Conservation (phyloP, 148 eudicot species). For the Cornus suecica region DNA sequence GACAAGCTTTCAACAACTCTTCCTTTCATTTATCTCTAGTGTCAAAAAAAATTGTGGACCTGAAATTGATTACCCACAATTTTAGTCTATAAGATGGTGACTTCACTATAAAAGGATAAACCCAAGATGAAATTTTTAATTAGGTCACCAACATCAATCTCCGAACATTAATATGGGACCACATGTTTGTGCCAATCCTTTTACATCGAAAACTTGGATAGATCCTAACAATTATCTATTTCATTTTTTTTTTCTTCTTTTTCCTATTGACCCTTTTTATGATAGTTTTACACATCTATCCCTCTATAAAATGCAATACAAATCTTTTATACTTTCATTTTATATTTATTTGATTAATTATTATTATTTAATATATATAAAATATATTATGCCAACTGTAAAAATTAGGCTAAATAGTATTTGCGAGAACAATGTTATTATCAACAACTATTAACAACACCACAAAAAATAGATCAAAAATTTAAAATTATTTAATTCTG, state of each 20-base stretch:
- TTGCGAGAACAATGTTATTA: too few species aligned
- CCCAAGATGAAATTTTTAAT: neutral
- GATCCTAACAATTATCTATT: neutral
- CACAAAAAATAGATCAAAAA: too few species aligned
- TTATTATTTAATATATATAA: too few species aligned
- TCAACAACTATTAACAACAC: too few species aligned
- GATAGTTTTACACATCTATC: neutral
- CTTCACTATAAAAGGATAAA: neutral
- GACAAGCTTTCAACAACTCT: neutral
- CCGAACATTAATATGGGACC: neutral
- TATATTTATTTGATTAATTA: too few species aligned
- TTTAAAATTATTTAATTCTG: too few species aligned
- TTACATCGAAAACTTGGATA: too few species aligned
- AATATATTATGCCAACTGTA: too few species aligned
- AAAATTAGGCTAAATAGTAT: too few species aligned
- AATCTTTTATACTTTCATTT: too few species aligned
- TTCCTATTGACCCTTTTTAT: neutral
- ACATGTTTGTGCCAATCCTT: neutral
- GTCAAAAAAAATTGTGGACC: neutral
- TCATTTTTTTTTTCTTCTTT: neutral
- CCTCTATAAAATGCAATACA: neutral
- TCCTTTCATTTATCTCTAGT: neutral
- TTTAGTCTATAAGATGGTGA: neutral
- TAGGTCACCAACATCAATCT: neutral
- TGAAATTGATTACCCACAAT: neutral